These are phyloP conservation scores for Fraxinus baroniana DNA, from an alignment of 305 asterid species.

Conservation along the genomic window DNA sequence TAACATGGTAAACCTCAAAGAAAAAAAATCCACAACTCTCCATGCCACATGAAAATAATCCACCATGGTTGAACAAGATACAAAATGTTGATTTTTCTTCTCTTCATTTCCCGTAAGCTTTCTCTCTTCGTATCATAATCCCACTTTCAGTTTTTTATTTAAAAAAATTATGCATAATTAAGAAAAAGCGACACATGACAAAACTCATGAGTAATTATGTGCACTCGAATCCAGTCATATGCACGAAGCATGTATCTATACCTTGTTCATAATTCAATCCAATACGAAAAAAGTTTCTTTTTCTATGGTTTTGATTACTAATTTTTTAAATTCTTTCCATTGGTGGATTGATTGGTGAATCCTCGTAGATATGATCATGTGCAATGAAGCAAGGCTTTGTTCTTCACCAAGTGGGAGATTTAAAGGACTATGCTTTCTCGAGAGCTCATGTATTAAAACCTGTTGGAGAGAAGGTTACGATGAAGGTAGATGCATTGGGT, in stretches of 20 bases:
- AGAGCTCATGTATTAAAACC: not conserved
- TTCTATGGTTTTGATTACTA: not conserved
- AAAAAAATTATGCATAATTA: not conserved
- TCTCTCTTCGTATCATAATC: no score
- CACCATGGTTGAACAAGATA: no score
- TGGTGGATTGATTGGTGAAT: not conserved
- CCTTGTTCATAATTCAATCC: not conserved
- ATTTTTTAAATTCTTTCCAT: not conserved
- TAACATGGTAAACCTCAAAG: no score
- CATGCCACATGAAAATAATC: no score
- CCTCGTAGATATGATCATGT: not conserved
- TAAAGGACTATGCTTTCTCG: not conserved
- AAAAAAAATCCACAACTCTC: no score
- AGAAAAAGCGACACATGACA: not conserved
- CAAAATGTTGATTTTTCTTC: no score
- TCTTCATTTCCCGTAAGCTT: no score
- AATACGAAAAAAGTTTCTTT: not conserved
- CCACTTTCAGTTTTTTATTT: not conserved
- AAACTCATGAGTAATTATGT: not conserved
- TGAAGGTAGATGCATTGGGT: slow-evolving; percentile 19
- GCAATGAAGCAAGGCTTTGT: slow-evolving; percentile 16
- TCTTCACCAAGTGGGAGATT: slow-evolving; percentile 7
- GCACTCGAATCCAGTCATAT: no score
- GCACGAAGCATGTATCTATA: not conserved
- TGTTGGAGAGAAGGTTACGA: slow-evolving; percentile 18